Evolutionary conservation across 495 filamentous ascomycete genomes (phyloP).

Genomic region (Margaritispora aquatica): DNA sequence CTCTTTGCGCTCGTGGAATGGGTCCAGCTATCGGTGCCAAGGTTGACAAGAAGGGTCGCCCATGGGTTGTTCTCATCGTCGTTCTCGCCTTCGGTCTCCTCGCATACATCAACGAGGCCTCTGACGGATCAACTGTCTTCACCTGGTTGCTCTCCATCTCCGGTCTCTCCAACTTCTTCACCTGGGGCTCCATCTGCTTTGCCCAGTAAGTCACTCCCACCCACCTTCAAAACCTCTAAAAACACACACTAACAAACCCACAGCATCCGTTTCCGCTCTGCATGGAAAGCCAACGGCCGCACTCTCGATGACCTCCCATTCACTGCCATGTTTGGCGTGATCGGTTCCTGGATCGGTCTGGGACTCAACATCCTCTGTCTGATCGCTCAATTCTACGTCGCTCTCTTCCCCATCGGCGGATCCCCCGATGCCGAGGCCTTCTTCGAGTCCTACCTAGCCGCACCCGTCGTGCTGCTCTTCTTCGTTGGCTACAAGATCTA

Average conservation of each 20-base stretch:
- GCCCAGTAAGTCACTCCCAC: conserved; percentile 88
- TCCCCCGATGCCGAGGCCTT: conserved; percentile 52
- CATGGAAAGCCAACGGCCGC: conserved; percentile 68
- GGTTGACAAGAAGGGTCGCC: conserved; percentile 52
- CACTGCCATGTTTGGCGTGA: conserved; percentile 68
- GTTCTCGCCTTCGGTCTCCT: conserved; percentile 47
- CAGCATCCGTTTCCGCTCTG: conserved; percentile 71
- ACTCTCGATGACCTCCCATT: conserved; percentile 72
- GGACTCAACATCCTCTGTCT: conserved; percentile 75
- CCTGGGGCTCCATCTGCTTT: conserved; percentile 85
- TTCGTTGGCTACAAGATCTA: conserved; percentile 78
- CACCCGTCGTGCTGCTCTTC: conserved; percentile 69
- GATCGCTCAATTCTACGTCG: conserved; percentile 92
- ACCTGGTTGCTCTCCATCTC: conserved; percentile 88
- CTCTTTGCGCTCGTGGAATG: conserved; percentile 44
- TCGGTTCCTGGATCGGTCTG: conserved; percentile 81
- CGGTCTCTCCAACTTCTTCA: conserved; percentile 85
- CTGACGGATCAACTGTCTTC: conserved; percentile 48
- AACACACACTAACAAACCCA: too few relatives aligned
- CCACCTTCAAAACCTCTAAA: too few relatives aligned
- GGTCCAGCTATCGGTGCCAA: conserved; percentile 51
- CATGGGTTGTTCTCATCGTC: conserved; percentile 40
- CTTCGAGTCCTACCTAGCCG: conserved; percentile 74
- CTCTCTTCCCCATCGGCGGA: conserved; percentile 66
- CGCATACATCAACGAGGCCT: conserved; percentile 47